Evolutionary conservation across 176 grass and related monocot genomes (phyloP), one percentile per base, ranked within the genome.

Genomic region (Thalia dealbata): DNA sequence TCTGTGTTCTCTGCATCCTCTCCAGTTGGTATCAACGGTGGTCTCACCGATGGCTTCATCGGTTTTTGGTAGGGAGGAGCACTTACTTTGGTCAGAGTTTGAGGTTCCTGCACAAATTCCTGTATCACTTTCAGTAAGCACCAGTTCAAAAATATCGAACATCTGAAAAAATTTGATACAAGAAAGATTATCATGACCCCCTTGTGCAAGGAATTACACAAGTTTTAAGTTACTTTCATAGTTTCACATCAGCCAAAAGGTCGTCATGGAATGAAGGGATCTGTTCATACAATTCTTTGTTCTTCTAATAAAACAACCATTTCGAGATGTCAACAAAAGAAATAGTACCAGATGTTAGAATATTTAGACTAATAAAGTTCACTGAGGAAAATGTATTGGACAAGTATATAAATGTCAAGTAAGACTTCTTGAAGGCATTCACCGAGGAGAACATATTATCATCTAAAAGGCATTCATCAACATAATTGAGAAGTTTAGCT

Each of bases 61-160:
- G 83, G 81, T 50, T 91, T 91, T 18, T 87, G 88, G 12, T 91
- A 95, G 1, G 90, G 83, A 67, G 90, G 88, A 54, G 87, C 79
- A 75, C 63, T 82, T 70, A 68, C 55, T 76, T 82, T 90, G 28
- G 74, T 63, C 27, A 50, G 71, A 32, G 38, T 70, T 76, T 83
- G 74, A 65, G 77, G 70, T 90, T 86, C 92, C 86, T 89, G 84
- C 2, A 44, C 35, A 72, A 72, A 29, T 7, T 72, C 48, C 45
- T 72, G 9, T 29, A 28, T 16, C 41, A 27, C 4, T 70, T 48
- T 25, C 5, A 35, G 26, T 66, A 66, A 38, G 63, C 27, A 66
- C 13, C 7, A 32, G 63, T 30, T 58, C 16, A n/a, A 58, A n/a
- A n/a, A 58, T 1, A 58, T 1, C 10, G 11, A 1, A 48, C 45